phyloP scores from a whole-genome alignment of 1,284 basidiomycete genomes.

The Cryptococcus sp. region DNA sequence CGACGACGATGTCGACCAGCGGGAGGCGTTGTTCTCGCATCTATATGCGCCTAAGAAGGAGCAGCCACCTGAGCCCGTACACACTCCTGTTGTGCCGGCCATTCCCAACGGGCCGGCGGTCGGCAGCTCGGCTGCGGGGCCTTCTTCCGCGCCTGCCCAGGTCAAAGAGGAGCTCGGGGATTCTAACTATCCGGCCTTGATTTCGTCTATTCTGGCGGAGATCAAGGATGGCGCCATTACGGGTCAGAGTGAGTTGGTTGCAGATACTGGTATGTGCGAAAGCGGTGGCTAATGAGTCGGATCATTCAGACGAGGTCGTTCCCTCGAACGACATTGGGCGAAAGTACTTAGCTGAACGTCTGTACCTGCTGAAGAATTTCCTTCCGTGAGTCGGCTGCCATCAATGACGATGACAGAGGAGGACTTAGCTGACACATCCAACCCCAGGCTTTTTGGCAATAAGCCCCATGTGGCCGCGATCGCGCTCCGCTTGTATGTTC shows the following conservation, averaged over 20 bases:
- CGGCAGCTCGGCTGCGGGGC: not conserved
- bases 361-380: too few species aligned
- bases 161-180: not conserved
- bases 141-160: not conserved
- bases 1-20: not conserved
- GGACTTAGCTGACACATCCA: too few species aligned
- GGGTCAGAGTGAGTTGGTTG: not conserved
- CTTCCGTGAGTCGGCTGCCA: too few species aligned
- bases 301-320: too few species aligned
- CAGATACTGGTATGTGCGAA: too few species aligned
- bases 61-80: not conserved
- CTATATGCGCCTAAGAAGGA: not conserved
- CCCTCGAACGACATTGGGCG: too few species aligned
- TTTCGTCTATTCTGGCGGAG: not conserved
- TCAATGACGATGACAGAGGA: too few species aligned
- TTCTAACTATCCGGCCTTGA: not conserved
- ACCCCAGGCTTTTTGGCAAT: too few species aligned
- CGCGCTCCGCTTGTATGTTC: too few species aligned
- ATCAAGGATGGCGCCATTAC: not conserved
- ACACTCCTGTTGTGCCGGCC: not conserved
- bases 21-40: not conserved
- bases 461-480: too few species aligned
- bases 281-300: too few species aligned
- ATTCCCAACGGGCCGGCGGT: not conserved
- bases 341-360: too few species aligned